Evolutionary conservation across 257 asterid genomes (phyloP), one percentile per base, ranked within the genome.

Genomic region (Capsicum pubescens): DNA sequence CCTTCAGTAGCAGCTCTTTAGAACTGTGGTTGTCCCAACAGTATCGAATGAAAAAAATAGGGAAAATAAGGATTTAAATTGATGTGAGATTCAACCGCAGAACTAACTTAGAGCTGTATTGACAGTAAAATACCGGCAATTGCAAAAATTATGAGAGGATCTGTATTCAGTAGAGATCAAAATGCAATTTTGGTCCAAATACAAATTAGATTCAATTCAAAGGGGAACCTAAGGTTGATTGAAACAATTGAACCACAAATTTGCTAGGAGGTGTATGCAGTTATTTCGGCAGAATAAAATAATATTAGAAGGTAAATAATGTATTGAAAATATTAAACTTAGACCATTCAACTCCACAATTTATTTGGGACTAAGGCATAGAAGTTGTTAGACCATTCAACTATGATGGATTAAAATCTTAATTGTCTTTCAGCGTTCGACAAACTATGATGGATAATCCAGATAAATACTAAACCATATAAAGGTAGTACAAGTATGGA

Each of bases 1-100:
- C 94, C 87, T 90, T 91, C 80, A 82, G 58, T 66, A 89, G 92
- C 64, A 84, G 69, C 88, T 87, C 90, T 77, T 26, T 77, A 10
- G 81, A 77, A 54, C 81, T 77, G 81, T 77, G 64, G 19, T 77
- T 77, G 48, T 26, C 81, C 54, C 81, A 76, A 76, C 64, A 76
- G 64, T 4, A 76, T 54, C 81, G 3, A 54, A 76, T 21, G 81
- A 76, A 76, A 26, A 76, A 54, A 7, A 2, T 11, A 52, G 81
- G 81, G 81, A 52, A 76, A 54, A 54, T 76, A 76, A 76, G 81
- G 81, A 76, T 76, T 46, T 14, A 77, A 72, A 14, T 8, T 77
- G 81, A 26, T 77, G 48, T 10, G 48, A 77, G 60, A 77, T 54
- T 48, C 60, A 74, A n/a, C 77, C 15, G 77, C 32, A 69, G 55